phyloP scores from a whole-genome alignment of 257 asterid species.

The Penstemon eatonii region DNA sequence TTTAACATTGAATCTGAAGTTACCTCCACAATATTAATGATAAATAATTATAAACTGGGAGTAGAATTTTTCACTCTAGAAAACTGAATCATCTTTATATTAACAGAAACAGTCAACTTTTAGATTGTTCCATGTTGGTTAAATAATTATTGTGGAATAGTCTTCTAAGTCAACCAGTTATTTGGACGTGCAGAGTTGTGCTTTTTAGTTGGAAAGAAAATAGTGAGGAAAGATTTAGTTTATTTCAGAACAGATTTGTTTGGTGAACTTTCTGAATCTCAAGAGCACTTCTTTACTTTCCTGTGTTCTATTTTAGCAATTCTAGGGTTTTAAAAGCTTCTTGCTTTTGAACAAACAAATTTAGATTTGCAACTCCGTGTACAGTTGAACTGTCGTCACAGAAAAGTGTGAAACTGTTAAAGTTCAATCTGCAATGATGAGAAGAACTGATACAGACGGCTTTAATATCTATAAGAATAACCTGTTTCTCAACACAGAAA shows the following conservation, averaged over 20 bases:
- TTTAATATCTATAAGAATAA: slow-evolving; percentile 6
- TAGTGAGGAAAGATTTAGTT: not conserved
- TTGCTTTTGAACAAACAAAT: not conserved
- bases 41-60: slow-evolving; percentile 9
- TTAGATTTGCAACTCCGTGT: not conserved
- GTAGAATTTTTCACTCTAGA: not conserved
- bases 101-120: not conserved
- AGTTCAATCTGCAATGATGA: not conserved
- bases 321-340: not conserved
- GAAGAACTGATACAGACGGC: slow-evolving; percentile 1
- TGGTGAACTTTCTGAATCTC: no score
- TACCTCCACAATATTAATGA: not conserved
- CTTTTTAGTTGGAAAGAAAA: slow-evolving; percentile 12
- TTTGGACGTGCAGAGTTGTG: slow-evolving; percentile 16
- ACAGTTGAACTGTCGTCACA: not conserved
- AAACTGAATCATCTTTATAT: slow-evolving; percentile 7
- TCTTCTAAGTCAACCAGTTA: not conserved
- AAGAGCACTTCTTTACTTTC: not conserved
- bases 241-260: not conserved
- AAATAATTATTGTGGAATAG: not conserved
- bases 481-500: slow-evolving; percentile 5
- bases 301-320: not conserved
- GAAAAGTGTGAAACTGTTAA: not conserved
- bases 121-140: not conserved
- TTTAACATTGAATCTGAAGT: slow-evolving; percentile 4